Evolutionary conservation across 768 basidiomycete genomes (phyloP).

Genomic region (Tricholoma matsutake): DNA sequence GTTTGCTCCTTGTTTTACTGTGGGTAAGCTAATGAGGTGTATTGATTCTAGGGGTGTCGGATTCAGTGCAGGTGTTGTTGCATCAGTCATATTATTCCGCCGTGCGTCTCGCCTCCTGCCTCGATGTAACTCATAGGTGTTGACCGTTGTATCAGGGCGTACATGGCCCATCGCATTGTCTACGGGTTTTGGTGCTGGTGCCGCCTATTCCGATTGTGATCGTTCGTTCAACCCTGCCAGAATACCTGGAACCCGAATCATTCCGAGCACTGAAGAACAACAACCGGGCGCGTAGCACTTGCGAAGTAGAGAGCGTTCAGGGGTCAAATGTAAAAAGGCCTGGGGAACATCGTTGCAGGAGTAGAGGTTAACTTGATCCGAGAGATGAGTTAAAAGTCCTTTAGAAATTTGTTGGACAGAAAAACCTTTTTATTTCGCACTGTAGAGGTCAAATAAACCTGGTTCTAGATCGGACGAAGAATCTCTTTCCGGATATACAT

Average conservation of each 20-base stretch:
- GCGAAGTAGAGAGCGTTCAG: neutral
- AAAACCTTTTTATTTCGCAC: neutral
- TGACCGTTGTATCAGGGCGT: conserved; percentile 54
- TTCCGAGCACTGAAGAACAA: conserved; percentile 39
- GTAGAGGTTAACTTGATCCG: neutral
- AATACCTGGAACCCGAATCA: conserved; percentile 77
- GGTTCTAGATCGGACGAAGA: neutral
- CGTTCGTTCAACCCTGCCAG: conserved; percentile 90
- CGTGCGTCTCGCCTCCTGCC: conserved; percentile 50
- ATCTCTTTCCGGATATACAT: neutral
- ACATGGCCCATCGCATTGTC: conserved; percentile 88
- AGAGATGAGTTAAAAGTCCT: neutral
- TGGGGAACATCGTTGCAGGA: neutral
- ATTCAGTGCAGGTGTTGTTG: conserved; percentile 84
- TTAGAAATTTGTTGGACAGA: neutral
- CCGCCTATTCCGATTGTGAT: conserved; percentile 90
- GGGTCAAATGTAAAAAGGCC: neutral
- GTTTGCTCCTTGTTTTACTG: neutral
- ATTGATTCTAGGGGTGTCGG: conserved; percentile 66
- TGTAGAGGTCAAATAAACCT: neutral
- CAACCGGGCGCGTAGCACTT: conserved; percentile 17
- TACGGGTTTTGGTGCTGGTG: conserved; percentile 84
- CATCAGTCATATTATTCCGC: conserved; percentile 88
- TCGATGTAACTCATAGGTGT: neutral
- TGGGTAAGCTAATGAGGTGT: conserved; percentile 10